phyloP scores from a whole-genome alignment of 2,329 filamentous ascomycete genomes.

The Cadophora gregata region DNA sequence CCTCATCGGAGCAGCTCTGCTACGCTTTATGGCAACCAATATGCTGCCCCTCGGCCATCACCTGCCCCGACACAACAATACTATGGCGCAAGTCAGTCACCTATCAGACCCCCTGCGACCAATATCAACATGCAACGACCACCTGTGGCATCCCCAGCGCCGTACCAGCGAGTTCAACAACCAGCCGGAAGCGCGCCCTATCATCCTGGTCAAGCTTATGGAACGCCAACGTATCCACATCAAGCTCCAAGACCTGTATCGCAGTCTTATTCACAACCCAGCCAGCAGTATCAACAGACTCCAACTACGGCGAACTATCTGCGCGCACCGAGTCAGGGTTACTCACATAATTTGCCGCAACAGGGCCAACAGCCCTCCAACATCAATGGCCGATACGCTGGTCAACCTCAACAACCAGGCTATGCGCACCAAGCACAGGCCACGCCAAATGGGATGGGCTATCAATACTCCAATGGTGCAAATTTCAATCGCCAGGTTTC shows the following conservation, averaged over 20 bases:
- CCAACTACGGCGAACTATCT: slow-evolving; percentile 33
- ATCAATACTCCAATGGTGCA: slow-evolving; percentile 38
- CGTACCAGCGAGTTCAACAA: slow-evolving; percentile 38
- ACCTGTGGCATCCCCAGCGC: slow-evolving; percentile 38
- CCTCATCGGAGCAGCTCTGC: slow-evolving; percentile 38
- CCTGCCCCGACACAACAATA: slow-evolving; percentile 36
- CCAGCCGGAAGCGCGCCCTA: slow-evolving; percentile 38
- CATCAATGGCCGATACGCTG: slow-evolving; percentile 39
- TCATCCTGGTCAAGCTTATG: slow-evolving; percentile 38
- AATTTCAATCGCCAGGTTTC: slow-evolving; percentile 40
- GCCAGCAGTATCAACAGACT: slow-evolving; percentile 38
- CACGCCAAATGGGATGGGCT: slow-evolving; percentile 39
- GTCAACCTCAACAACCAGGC: slow-evolving; percentile 28
- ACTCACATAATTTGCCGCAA: slow-evolving; percentile 36
- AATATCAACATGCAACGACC: slow-evolving; percentile 39
- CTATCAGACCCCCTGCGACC: slow-evolving; percentile 38
- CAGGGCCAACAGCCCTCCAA: slow-evolving; percentile 30
- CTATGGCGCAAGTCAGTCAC: slow-evolving; percentile 39
- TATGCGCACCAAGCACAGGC: slow-evolving; percentile 39
- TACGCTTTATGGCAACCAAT: slow-evolving; percentile 45
- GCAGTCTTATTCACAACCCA: slow-evolving; percentile 37
- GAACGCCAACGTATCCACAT: slow-evolving; percentile 41
- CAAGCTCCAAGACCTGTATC: slow-evolving; percentile 40
- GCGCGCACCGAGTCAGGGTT: slow-evolving; percentile 36
- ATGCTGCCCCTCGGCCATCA: slow-evolving; percentile 37